These are phyloP conservation scores for Fraxinus sp. DNA, from an alignment of 305 asterid species.

Conservation along the genomic window DNA sequence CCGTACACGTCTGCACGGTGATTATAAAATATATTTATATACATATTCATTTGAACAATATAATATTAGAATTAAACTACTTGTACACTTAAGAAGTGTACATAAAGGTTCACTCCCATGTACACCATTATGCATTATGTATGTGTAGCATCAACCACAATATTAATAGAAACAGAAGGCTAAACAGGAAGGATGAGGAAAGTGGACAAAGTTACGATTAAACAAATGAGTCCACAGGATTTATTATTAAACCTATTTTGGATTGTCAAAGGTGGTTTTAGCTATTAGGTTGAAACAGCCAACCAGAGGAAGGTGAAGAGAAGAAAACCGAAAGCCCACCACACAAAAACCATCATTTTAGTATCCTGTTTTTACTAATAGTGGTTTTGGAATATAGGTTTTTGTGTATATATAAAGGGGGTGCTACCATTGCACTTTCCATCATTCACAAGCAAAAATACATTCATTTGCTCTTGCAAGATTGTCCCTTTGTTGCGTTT, in stretches of 20 bases:
- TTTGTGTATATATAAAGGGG: conserved; percentile 31
- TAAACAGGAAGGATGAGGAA: not conserved
- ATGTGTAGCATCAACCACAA: not conserved
- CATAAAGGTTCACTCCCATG: no score
- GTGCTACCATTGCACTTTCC: conserved; percentile 28
- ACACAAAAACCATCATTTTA: conserved; percentile 8
- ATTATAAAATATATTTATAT: not conserved
- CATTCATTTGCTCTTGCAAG: conserved; percentile 31
- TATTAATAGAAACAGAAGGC: not conserved
- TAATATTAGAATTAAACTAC: not conserved
- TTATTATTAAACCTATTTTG: not conserved
- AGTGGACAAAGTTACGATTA: conserved; percentile 17
- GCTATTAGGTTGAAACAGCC: conserved; percentile 17
- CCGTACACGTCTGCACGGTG: not conserved
- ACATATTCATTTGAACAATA: not conserved
- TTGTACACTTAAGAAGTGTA: no score
- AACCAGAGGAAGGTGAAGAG: not conserved
- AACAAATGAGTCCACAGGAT: conserved; percentile 33
- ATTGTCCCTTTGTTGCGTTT: conserved; percentile 20
- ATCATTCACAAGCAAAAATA: conserved; percentile 33
- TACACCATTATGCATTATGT: no score
- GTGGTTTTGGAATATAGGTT: conserved; percentile 31
- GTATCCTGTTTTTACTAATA: conserved; percentile 19
- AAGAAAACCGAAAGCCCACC: conserved; percentile 25
- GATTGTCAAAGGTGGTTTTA: conserved; percentile 37